Base-by-base conservation (phyloP, 2,329 filamentous ascomycete species). In the Aspergillus spinulosporus region DNA sequence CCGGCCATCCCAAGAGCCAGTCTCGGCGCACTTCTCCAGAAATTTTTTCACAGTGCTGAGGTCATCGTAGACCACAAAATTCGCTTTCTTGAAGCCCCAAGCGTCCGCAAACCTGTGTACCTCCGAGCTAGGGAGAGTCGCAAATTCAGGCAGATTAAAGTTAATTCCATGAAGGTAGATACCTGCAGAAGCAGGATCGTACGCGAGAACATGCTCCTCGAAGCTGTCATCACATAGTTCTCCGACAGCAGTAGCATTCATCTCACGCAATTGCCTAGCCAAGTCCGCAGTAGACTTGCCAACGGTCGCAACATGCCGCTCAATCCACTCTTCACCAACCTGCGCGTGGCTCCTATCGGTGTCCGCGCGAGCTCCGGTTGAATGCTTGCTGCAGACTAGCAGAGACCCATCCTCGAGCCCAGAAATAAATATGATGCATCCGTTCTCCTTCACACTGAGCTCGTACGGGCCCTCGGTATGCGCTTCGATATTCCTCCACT, bases 341-440 rank as follows among this genome's bases (percentile, higher is more conserved):
- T 83, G 81, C 2, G 94, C 90, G 78, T 99, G 94, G 74, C 90
- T 97, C 56, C 89, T 63, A 31, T 86, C 82, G 4, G 80, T 76
- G 68, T 95, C 90, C 21, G 74, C 75, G n/a, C 93, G 84, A 26
- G 84, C 79, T 5, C 94, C 94, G 0, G 92, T 97, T 0, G 94
- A 97, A 73, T 99, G 94, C 71, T 99, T 99, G 81, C 93, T 97
- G 83, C 93, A 97, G n/a, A 99, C 92, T 5, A 99, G 80, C 7
- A 99, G 79, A 1, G 90, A 91, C 36, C 85, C 92, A 66, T 97
- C 92, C 67, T 95, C 90, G 21, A 99, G 80, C 11, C 92, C 94
- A 12, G 92, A 88, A 44, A 99, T 86, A 78, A 99, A 99, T 64
- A 99, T 97, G 74, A 99, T 99, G 74, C 94, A 99, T n/a, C 94